Evolutionary conservation across 2,329 filamentous ascomycete genomes (phyloP).

Genomic region (Trichoderma hamatum): DNA sequence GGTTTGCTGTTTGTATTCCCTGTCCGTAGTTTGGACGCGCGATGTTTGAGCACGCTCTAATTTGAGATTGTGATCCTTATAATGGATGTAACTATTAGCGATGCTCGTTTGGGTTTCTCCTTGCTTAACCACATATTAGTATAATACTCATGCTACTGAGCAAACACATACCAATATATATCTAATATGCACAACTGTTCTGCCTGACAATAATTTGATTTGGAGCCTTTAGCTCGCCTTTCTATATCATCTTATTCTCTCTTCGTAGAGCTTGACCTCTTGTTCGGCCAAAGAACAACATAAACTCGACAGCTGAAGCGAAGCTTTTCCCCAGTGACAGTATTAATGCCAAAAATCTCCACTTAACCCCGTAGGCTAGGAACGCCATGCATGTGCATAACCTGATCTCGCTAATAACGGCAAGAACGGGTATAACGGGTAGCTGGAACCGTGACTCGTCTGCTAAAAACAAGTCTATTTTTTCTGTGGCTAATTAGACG

Average conservation of each 20-base stretch:
- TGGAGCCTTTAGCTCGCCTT: too few species aligned
- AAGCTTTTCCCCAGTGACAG: too few species aligned
- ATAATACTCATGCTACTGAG: background rate
- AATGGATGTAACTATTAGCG: background rate
- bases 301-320: too few species aligned
- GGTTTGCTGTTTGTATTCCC: background rate
- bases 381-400: background rate
- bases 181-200: background rate
- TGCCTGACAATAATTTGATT: background rate
- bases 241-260: too few species aligned
- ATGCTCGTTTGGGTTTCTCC: background rate
- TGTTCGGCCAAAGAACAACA: too few species aligned
- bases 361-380: background rate
- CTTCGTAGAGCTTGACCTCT: too few species aligned
- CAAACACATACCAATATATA: background rate
- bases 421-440: background rate
- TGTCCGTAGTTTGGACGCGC: background rate
- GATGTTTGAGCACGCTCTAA: background rate
- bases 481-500: background rate
- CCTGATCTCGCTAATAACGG: background rate
- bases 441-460: background rate
- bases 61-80: background rate
- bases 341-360: background rate
- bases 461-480: background rate
- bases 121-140: background rate